Evolutionary conservation across 768 basidiomycete species (phyloP), one percentile per base, ranked within the genome.

Genomic region (Rhodocollybia butyracea): DNA sequence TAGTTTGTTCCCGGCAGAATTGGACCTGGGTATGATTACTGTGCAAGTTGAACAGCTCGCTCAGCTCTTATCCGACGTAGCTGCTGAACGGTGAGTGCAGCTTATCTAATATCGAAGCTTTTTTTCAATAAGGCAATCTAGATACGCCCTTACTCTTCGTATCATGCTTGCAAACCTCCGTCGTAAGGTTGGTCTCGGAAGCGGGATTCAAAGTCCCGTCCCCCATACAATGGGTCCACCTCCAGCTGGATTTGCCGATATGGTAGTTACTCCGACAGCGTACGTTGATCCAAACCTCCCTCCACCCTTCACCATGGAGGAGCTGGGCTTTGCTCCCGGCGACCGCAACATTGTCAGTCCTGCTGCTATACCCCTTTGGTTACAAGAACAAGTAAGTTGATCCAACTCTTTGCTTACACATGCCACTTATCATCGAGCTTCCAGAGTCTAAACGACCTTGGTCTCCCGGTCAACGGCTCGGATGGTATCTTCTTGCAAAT

Each of bases 121-220:
- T 34, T 17, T 40, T 53, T 19, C 30, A 27, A 50, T 10, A 31
- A 31, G 27, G 15, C 24, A 13, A 15, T 51, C 3, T 42, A 91
- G 89, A 43, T 96, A 97, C 66, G 93, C 94, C 2, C 74, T 95
- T 34, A 91, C 94, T 5, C 76, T 98, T 24, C 88, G 94, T 51
- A 88, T 97, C 64, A 95, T 96, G 94, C 81, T 97, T 50, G 88
- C 92, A 46, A 93, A 91, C 70, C 80, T 96, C 56, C 85, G 92
- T 42, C 87, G 94, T 57, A 96, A 94, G 73, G 81, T 94, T 39
- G 91, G 91, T 5, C 74, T 91, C 58, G 68, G 70, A 12, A 76
- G 77, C 42, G 81, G 78, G 11, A 70, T 76, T 27, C 68, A 64
- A 59, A 76, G 78, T 2, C 77, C 82, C 17, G 67, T 73, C 21